Percentiles rank a stretch among this genome's conserved stretches.
These are phyloP conservation scores for Thymus quinquecostatus DNA, from an alignment of 257 asterid genomes.

Conservation along the genomic window DNA sequence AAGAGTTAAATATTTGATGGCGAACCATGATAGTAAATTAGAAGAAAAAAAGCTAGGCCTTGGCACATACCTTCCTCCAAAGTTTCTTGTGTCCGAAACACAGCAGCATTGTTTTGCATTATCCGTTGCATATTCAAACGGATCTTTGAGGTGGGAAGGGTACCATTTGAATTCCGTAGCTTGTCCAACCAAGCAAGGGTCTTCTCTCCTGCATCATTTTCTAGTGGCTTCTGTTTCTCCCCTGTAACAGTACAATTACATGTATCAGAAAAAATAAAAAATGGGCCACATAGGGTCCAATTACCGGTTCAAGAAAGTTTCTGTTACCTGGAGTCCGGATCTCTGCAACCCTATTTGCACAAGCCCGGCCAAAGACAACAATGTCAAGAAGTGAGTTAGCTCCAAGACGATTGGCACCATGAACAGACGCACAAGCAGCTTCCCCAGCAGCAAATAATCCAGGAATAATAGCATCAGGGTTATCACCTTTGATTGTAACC, in stretches of 20 bases:
- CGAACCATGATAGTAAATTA: neutral
- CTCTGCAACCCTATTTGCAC: slow-evolving; percentile 97
- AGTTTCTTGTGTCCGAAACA: slow-evolving; percentile 95
- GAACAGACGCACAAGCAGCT: slow-evolving; percentile 99
- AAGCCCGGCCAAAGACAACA: slow-evolving; percentile 98
- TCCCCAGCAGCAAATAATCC: slow-evolving; percentile 99
- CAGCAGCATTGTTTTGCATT: slow-evolving; percentile 99
- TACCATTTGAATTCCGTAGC: slow-evolving; percentile 89
- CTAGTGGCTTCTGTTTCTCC: slow-evolving; percentile 78
- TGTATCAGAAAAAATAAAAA: slow-evolving; percentile 25
- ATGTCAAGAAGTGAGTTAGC: slow-evolving; percentile 98
- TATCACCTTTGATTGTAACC: slow-evolving; percentile 66
- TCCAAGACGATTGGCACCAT: slow-evolving; percentile 98
- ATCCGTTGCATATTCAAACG: slow-evolving; percentile 92
- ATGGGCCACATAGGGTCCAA: slow-evolving; percentile 5
- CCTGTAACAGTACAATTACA: slow-evolving; percentile 54
- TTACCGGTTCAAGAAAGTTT: slow-evolving; percentile 1
- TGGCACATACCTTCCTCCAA: slow-evolving; percentile 81
- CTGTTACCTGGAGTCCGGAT: slow-evolving; percentile 72
- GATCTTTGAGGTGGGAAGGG: slow-evolving; percentile 85
- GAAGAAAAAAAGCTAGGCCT: slow-evolving; percentile 9
- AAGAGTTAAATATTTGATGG: slow-evolving; percentile 15
- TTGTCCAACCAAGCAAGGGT: slow-evolving; percentile 97
- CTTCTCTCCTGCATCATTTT: slow-evolving; percentile 84
- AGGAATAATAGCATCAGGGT: slow-evolving; percentile 79